phyloP scores from a whole-genome alignment of 371 early-diverging fungal genomes.

The Mucor piriformis region DNA sequence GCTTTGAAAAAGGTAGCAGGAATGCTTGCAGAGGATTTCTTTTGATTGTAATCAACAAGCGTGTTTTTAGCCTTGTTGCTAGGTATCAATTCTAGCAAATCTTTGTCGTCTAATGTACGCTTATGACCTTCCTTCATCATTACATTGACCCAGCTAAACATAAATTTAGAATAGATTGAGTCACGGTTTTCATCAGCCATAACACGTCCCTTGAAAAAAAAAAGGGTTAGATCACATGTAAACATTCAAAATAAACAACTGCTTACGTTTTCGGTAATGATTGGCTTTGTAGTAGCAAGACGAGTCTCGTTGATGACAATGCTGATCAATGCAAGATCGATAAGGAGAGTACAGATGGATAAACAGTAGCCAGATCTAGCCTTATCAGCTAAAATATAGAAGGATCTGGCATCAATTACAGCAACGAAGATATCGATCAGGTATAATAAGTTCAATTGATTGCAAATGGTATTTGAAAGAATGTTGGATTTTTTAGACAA shows the following conservation, averaged over 20 bases:
- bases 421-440: constrained; percentile 24
- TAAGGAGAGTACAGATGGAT: constrained; percentile 18
- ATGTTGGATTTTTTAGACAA: constrained; percentile 18
- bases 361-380: constrained; percentile 28
- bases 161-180: constrained; percentile 54
- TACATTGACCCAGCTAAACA: constrained; percentile 57
- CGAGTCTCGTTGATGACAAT: constrained; percentile 39
- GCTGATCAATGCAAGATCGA: constrained; percentile 21
- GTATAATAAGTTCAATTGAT: constrained; percentile 37
- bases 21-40: constrained; percentile 17
- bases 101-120: constrained; percentile 53
- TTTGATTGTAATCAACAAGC: constrained; percentile 20
- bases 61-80: constrained; percentile 41
- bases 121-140: constrained; percentile 56
- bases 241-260: not conserved
- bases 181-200: constrained; percentile 56
- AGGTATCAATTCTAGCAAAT: constrained; percentile 47
- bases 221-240: not conserved
- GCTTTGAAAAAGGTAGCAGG: constrained; percentile 32
- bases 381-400: constrained; percentile 30
- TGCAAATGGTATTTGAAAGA: constrained; percentile 29
- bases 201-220: constrained; percentile 32
- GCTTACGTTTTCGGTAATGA: constrained; percentile 40
- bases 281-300: constrained; percentile 27
- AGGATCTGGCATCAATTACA: constrained; percentile 35